A percentile compares a stretch with the other conserved stretches of the same genome.
Evolutionary conservation across 2,329 filamentous ascomycete genomes (phyloP).

Genomic region (Cladosporium sphaerospermum): DNA sequence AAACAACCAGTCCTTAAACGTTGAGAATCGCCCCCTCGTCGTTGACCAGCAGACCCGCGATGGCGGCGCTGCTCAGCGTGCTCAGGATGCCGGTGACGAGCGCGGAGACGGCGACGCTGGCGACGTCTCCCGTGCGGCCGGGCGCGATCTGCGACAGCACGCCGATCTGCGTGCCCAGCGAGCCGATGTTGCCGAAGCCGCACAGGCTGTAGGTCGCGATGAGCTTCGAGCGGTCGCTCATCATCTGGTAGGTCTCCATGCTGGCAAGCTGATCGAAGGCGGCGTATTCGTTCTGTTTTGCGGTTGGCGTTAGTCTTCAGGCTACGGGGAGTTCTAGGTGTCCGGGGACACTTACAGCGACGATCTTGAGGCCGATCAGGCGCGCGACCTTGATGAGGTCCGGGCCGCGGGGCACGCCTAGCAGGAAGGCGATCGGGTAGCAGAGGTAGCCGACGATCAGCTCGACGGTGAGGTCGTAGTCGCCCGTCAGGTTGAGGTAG

Average conservation of each 20-base stretch:
- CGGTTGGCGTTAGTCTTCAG: constrained; percentile 1
- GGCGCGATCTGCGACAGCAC: constrained; percentile 78
- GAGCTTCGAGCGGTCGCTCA: constrained; percentile 65
- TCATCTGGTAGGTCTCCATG: constrained; percentile 46
- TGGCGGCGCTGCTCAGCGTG: constrained; percentile 70
- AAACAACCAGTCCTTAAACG: too few species aligned
- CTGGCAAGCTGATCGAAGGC: constrained; percentile 58
- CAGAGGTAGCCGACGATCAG: constrained; percentile 71
- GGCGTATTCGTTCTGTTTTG: constrained; percentile 65
- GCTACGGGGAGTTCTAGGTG: too few species aligned
- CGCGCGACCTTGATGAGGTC: constrained; percentile 65
- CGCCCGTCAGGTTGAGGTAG: constrained; percentile 64
- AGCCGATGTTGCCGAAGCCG: constrained; percentile 71
- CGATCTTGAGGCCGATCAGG: constrained; percentile 78
- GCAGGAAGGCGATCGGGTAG: constrained; percentile 72
- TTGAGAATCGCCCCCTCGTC: constrained; percentile 31
- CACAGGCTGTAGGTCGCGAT: constrained; percentile 85
- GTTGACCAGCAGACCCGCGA: constrained; percentile 69
- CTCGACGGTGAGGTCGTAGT: constrained; percentile 66
- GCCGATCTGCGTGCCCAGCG: constrained; percentile 83
- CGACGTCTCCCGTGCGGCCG: constrained; percentile 65
- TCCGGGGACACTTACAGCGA: constrained; percentile 49
- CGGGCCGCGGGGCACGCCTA: constrained; percentile 60
- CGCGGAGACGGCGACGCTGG: constrained; percentile 68
- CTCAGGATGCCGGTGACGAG: constrained; percentile 71